Percentiles rank a stretch among this genome's conserved stretches.
Evolutionary conservation across 2,329 filamentous ascomycete species (phyloP).

Genomic region (Botryotinia globosa): DNA sequence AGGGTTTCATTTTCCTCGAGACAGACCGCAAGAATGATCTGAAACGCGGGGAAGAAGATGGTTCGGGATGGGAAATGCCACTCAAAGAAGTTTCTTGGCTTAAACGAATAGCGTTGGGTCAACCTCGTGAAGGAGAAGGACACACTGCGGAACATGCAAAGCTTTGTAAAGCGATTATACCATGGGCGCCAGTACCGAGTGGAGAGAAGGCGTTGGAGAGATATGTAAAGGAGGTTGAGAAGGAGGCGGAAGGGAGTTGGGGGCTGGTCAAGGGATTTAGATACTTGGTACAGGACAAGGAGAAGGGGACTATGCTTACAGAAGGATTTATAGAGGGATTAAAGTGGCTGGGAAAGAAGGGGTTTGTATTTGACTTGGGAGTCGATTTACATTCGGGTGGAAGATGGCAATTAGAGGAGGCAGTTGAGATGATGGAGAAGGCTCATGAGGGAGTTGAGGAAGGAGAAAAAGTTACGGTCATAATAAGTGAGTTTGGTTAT

Average conservation of each 20-base stretch:
- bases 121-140: conserved; percentile 55
- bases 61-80: conserved; percentile 62
- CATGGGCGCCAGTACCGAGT: conserved; percentile 81
- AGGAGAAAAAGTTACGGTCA: conserved; percentile 49
- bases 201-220: conserved; percentile 56
- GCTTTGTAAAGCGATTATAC: conserved; percentile 67
- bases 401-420: conserved; percentile 68
- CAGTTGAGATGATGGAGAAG: conserved; percentile 65
- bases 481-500: conserved; percentile 35
- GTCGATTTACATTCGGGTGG: conserved; percentile 79
- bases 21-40: conserved; percentile 69
- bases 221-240: conserved; percentile 63
- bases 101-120: conserved; percentile 61
- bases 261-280: conserved; percentile 72
- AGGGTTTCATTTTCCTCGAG: conserved; percentile 80
- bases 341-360: conserved; percentile 60
- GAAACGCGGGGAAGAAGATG: conserved; percentile 45
- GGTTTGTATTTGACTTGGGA: conserved; percentile 76
- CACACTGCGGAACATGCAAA: conserved; percentile 51
- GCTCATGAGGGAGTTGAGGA: conserved; percentile 61
- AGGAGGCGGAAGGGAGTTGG: conserved; percentile 61
- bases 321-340: conserved; percentile 63
- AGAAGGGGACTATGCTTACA: conserved; percentile 60
- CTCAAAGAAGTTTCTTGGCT: conserved; percentile 71
- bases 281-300: conserved; percentile 79